Conservation (phyloP, 2,329 filamentous ascomycete species). For the Colletotrichum plurivorum region DNA sequence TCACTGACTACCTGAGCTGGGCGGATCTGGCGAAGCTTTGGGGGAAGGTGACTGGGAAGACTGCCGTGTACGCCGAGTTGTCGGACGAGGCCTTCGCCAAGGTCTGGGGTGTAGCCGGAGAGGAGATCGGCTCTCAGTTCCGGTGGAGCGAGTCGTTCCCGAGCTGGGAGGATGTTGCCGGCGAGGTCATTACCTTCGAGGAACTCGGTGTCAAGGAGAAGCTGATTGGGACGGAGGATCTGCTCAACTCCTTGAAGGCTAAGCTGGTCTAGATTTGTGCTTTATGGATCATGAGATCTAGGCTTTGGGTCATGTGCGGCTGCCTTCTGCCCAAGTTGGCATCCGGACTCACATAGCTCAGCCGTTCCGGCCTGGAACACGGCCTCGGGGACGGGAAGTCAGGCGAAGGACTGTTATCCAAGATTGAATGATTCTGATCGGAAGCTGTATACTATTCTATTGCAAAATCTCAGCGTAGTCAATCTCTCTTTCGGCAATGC, state of each 20-base stretch:
- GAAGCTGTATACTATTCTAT: too few relatives aligned
- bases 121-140: background rate
- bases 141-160: slow-evolving; percentile 9
- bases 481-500: too few relatives aligned
- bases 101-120: slow-evolving; percentile 1
- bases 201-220: slow-evolving; percentile 13
- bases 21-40: slow-evolving; percentile 44
- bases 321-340: too few relatives aligned
- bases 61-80: slow-evolving; percentile 32
- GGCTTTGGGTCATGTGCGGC: too few relatives aligned
- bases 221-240: background rate
- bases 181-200: background rate
- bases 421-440: too few relatives aligned
- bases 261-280: background rate
- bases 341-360: too few relatives aligned
- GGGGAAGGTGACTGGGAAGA: slow-evolving; percentile 44
- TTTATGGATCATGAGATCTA: too few relatives aligned
- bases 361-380: too few relatives aligned
- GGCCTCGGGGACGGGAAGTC: too few relatives aligned
- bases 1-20: slow-evolving; percentile 45
- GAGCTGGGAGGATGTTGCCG: background rate
- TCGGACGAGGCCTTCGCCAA: background rate
- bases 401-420: too few relatives aligned
- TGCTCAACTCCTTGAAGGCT: background rate
- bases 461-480: too few relatives aligned